phyloP scores from a whole-genome alignment of 495 filamentous ascomycete genomes.

The Aspergillus mulundensis region DNA sequence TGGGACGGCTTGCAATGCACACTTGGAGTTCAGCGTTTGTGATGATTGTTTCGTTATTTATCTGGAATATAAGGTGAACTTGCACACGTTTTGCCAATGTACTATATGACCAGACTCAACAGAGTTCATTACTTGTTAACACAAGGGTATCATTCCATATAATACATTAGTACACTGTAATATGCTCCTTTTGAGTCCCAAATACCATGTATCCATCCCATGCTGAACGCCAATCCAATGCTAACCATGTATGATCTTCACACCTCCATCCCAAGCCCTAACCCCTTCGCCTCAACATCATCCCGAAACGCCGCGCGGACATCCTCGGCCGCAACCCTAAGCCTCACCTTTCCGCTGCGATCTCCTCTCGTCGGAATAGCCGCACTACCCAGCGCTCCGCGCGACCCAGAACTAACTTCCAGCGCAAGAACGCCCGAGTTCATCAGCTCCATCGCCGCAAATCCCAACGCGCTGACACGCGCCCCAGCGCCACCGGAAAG shows the following conservation, averaged over 20 bases:
- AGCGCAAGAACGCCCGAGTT: conserved; percentile 84
- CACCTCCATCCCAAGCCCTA: conserved; percentile 50
- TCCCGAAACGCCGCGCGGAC: conserved; percentile 81
- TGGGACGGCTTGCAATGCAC: conserved; percentile 18
- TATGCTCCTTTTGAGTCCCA: too few species aligned
- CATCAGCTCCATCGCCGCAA: conserved; percentile 73
- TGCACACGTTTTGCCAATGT: neutral
- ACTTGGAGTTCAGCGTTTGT: conserved; percentile 31
- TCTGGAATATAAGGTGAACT: neutral
- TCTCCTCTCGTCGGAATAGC: conserved; percentile 61
- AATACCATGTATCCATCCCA: too few species aligned
- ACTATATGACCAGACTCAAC: conserved; percentile 2
- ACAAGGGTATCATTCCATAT: conserved; percentile 28
- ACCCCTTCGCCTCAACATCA: conserved; percentile 76
- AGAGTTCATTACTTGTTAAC: neutral
- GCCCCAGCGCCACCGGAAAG: conserved; percentile 41
- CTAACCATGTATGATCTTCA: conserved; percentile 19
- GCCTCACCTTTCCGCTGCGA: conserved; percentile 76
- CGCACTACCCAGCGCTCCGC: conserved; percentile 28
- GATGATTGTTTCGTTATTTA: neutral
- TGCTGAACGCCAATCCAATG: conserved; percentile 4
- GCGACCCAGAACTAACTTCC: conserved; percentile 49
- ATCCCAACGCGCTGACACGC: conserved; percentile 62
- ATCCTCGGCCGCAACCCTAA: conserved; percentile 86
- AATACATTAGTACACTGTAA: neutral